Base-by-base conservation (phyloP, 202 grass and related monocot species). In the Setaria italica region DNA sequence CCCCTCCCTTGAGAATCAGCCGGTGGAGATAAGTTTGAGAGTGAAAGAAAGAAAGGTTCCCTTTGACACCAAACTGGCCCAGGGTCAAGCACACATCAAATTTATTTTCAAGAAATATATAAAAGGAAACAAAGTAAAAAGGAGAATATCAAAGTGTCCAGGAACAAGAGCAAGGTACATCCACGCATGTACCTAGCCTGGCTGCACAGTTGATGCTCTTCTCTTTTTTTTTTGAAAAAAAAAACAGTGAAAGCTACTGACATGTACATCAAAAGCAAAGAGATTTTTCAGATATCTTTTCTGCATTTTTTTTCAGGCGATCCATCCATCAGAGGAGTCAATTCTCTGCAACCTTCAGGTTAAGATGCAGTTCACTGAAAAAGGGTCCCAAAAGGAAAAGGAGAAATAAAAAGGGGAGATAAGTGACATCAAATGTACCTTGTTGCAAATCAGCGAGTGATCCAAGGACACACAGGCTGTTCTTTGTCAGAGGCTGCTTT, bases 11-110 rank as follows among this genome's bases (percentile, higher is more conserved):
- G 71, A 77, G 72, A 75, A 89, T 89, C 69, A 68, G 60, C 60
- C 16, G 50, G 41, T 33, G 51, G 21, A 57, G 85, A 82, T 55
- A 50, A 80, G 67, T 9, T 25, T 33, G 60, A 80, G 2, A 80
- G 81, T 54, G 68, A 90, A 90, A 88, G 46, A 41, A 79, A 72
- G 30, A 80, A 79, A 80, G 62, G 80, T 65, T 87, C 62, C 53
- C 33, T 79, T 87, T 54, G 78, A 75, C 74, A 70, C 13, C 46
- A 77, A 62, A 59, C 30, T 70, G 51, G 7, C 30, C 4, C 6
- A 59, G n/a, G 63, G 58, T n/a, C 82, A 70, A 70, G 6, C n/a
- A 60, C 15, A 58, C 64, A 37, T 50, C 42, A 62, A 59, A 35
- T 49, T 64, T 72, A 29, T 60, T 58, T 62, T 29, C 7, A 42